phyloP scores from a whole-genome alignment of 2,329 filamentous ascomycete genomes.

The Pseudogymnoascus sp. region DNA sequence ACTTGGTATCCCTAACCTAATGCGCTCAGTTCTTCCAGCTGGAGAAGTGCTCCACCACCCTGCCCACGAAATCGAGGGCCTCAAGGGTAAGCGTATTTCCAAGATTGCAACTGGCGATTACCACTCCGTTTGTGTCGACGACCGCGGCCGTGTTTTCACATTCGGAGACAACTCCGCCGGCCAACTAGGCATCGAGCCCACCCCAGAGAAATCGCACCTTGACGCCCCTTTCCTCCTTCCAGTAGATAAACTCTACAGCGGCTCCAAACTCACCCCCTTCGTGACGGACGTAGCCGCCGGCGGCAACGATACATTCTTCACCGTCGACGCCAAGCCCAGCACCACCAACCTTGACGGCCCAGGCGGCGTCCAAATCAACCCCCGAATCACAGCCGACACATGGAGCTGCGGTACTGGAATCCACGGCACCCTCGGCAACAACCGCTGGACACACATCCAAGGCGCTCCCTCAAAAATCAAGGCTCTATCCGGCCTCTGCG shows the following conservation, averaged over 20 bases:
- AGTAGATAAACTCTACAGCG: slow-evolving; percentile 64
- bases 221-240: slow-evolving; percentile 66
- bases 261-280: slow-evolving; percentile 52
- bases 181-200: slow-evolving; percentile 78
- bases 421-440: slow-evolving; percentile 73
- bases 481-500: slow-evolving; percentile 70
- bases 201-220: slow-evolving; percentile 50
- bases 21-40: slow-evolving; percentile 67
- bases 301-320: slow-evolving; percentile 80
- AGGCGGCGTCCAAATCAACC: slow-evolving; percentile 25
- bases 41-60: slow-evolving; percentile 71
- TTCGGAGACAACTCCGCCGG: slow-evolving; percentile 90
- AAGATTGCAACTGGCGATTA: slow-evolving; percentile 78
- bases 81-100: slow-evolving; percentile 62
- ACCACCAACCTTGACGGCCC: slow-evolving; percentile 28
- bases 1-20: slow-evolving; percentile 75
- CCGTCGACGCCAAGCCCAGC: slow-evolving; percentile 58
- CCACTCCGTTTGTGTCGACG: slow-evolving; percentile 74
- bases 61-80: slow-evolving; percentile 61
- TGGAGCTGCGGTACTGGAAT: slow-evolving; percentile 87
- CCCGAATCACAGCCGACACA: slow-evolving; percentile 60
- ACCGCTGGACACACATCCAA: slow-evolving; percentile 84
- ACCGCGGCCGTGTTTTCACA: slow-evolving; percentile 67
- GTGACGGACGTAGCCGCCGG: slow-evolving; percentile 79
- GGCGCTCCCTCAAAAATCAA: slow-evolving; percentile 72